Evolutionary conservation across 768 basidiomycete species (phyloP).

Genomic region (Phaeotremella fagi): DNA sequence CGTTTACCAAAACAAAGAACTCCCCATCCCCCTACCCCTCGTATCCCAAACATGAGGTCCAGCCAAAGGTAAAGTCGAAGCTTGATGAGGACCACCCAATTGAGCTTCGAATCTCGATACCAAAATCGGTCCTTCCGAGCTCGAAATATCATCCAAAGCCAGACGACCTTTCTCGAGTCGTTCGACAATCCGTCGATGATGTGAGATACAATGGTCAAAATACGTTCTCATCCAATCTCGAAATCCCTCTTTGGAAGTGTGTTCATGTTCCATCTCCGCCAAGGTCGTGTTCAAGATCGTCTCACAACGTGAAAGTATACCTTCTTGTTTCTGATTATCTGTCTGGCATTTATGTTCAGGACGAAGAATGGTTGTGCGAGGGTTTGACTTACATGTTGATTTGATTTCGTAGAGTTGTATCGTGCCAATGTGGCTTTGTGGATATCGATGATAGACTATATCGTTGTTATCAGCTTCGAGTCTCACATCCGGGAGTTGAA

Average conservation of each 20-base stretch:
- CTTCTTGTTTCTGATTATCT: background rate
- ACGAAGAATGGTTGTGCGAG: conserved; percentile 56
- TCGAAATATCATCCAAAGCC: background rate
- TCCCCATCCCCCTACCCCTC: background rate
- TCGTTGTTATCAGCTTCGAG: background rate
- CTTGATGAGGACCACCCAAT: background rate
- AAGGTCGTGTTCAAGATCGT: conserved; percentile 82
- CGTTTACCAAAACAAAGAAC: too few relatives aligned
- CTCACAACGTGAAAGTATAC: conserved; percentile 67
- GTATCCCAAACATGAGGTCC: background rate
- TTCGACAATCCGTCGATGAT: background rate
- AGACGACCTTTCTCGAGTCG: background rate
- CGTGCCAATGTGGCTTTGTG: conserved; percentile 65
- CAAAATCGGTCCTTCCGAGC: background rate
- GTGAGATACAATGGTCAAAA: background rate
- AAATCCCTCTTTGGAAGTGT: conserved; percentile 51
- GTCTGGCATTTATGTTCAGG: background rate
- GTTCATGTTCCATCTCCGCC: conserved; percentile 80
- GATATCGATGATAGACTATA: conserved; percentile 66
- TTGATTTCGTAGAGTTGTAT: too few relatives aligned
- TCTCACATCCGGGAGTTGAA: background rate
- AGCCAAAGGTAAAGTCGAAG: background rate
- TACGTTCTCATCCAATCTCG: conserved; percentile 51
- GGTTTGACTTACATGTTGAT: conserved; percentile 41
- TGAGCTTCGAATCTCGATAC: background rate